phyloP scores from a whole-genome alignment of 441 rosid genomes.

The Brassica balearica region DNA sequence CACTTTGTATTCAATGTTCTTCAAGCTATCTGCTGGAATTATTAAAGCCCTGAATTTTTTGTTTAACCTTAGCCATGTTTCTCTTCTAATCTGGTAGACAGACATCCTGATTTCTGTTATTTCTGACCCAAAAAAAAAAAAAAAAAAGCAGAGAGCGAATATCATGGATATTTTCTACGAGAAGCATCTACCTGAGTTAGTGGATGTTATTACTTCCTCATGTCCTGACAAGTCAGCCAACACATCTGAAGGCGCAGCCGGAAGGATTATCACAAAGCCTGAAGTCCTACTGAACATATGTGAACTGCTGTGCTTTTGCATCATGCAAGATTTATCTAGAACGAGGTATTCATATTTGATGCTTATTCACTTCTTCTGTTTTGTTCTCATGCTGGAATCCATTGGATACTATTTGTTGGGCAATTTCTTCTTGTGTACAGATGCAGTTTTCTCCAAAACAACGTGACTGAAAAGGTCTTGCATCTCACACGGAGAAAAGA shows the following conservation, averaged over 20 bases:
- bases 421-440: slow-evolving; percentile 57
- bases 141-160: slow-evolving; percentile 95
- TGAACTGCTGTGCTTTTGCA: slow-evolving; percentile 96
- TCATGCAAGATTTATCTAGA: slow-evolving; percentile 92
- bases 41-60: slow-evolving; percentile 6
- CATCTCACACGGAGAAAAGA: slow-evolving; percentile 88
- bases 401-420: slow-evolving; percentile 29
- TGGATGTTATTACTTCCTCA: slow-evolving; percentile 88
- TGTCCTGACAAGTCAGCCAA: slow-evolving; percentile 62
- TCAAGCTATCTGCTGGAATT: slow-evolving; percentile 13
- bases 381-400: slow-evolving; percentile 31
- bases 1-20: not conserved
- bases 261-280: slow-evolving; percentile 69
- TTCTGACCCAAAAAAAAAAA: no score
- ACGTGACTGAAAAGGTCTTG: slow-evolving; percentile 86
- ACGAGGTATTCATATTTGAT: slow-evolving; percentile 69
- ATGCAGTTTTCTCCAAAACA: slow-evolving; percentile 91
- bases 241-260: slow-evolving; percentile 55
- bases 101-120: slow-evolving; percentile 30
- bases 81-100: slow-evolving; percentile 28
- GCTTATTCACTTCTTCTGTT: slow-evolving; percentile 6
- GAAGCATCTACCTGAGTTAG: slow-evolving; percentile 89
- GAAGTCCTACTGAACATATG: slow-evolving; percentile 92
- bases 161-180: slow-evolving; percentile 94
- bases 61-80: slow-evolving; percentile 27